Conservation (phyloP, 2,329 filamentous ascomycete species). For the Nothopassalora personata region DNA sequence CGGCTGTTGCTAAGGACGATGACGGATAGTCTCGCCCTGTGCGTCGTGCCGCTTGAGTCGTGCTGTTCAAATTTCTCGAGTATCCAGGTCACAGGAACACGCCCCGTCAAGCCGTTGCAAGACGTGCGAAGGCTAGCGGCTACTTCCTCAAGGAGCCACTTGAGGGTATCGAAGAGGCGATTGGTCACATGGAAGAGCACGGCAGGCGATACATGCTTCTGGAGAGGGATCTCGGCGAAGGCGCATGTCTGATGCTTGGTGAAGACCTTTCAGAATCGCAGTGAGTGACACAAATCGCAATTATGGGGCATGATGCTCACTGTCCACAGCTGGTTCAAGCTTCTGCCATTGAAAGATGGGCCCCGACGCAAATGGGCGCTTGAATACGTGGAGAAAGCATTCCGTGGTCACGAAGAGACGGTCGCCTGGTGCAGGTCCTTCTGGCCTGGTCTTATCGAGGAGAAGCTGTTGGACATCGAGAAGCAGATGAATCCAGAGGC, state of each 20-base stretch:
- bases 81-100: background rate
- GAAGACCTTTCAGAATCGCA: background rate
- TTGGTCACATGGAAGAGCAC: background rate
- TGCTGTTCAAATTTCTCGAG: background rate
- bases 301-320: background rate
- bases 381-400: background rate
- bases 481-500: too few relatives aligned
- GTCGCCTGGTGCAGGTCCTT: too few relatives aligned
- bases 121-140: background rate
- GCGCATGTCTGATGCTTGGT: background rate
- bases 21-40: background rate
- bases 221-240: background rate
- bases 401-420: too few relatives aligned
- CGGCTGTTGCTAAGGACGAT: background rate
- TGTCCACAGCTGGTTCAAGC: background rate
- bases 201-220: background rate
- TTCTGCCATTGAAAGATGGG: background rate
- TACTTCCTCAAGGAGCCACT: background rate
- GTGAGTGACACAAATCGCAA: background rate
- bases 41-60: background rate
- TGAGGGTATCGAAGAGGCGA: background rate
- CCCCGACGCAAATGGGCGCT: background rate
- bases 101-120: background rate
- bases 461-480: too few relatives aligned
- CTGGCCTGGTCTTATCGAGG: too few relatives aligned